phyloP scores from a whole-genome alignment of 208 protist genomes.

The Trypanosoma platydactyli region DNA sequence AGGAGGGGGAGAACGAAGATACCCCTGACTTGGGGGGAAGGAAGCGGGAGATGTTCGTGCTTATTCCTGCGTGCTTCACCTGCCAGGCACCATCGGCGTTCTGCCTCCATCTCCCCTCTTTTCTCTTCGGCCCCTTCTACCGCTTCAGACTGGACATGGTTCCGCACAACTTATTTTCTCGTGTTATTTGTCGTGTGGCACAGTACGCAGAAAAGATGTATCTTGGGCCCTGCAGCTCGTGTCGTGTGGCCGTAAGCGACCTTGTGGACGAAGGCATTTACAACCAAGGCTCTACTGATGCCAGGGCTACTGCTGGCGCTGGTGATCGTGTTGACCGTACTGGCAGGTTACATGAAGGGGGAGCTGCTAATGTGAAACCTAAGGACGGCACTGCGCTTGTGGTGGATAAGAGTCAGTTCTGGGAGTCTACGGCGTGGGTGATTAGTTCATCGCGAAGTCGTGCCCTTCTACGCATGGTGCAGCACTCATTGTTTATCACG shows the following conservation, averaged over 20 bases:
- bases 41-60: constrained; percentile 49
- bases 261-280: background rate
- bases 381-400: constrained; percentile 2
- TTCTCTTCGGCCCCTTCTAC: constrained; percentile 80
- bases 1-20: background rate
- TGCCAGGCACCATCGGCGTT: constrained; percentile 50
- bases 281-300: constrained; percentile 9
- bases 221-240: constrained; percentile 38
- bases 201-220: constrained; percentile 49
- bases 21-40: background rate
- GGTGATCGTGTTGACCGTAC: background rate
- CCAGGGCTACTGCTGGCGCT: background rate
- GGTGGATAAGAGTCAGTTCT: constrained; percentile 30
- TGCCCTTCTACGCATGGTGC: constrained; percentile 69
- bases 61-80: constrained; percentile 60
- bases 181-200: constrained; percentile 56
- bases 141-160: constrained; percentile 76
- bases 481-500: constrained; percentile 78
- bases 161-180: constrained; percentile 75
- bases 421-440: constrained; percentile 30
- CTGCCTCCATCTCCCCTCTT: constrained; percentile 47
- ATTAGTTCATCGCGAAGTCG: constrained; percentile 37
- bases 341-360: constrained; percentile 15
- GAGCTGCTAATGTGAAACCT: background rate
- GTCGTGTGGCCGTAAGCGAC: constrained; percentile 10